Percentiles rank a stretch among this genome's conserved stretches.
phyloP scores from a whole-genome alignment of 2,329 filamentous ascomycete genomes.

The Thielaviopsis ethacetica region DNA sequence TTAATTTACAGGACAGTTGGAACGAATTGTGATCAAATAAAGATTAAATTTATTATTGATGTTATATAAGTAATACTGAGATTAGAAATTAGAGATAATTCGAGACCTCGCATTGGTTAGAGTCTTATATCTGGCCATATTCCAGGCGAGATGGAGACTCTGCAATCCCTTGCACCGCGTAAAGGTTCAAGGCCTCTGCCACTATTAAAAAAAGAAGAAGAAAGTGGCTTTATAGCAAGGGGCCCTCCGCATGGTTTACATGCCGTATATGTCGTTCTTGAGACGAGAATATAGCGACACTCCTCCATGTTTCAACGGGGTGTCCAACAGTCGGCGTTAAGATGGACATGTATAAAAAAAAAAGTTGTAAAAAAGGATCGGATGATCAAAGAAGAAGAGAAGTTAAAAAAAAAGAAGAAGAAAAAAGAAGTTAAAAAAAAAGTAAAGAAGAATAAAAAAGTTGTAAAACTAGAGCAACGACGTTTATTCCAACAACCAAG shows the following conservation, averaged over 20 bases:
- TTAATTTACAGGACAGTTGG: too few species aligned
- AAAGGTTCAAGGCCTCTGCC: constrained; percentile 15
- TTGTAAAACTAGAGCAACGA: constrained; percentile 1
- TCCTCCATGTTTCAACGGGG: constrained; percentile 15
- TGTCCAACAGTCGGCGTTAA: constrained; percentile 22
- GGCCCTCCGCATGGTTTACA: constrained; percentile 14
- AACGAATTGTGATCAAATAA: constrained; percentile 2
- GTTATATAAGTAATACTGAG: too few species aligned
- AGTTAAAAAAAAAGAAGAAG: background rate
- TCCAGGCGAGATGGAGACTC: background rate
- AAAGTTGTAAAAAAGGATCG: constrained; percentile 3
- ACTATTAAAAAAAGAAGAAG: background rate
- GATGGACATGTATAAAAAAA: constrained; percentile 17
- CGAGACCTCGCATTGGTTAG: constrained; percentile 9
- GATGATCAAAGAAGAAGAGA: constrained; percentile 2
- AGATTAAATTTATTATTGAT: background rate
- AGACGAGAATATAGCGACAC: background rate
- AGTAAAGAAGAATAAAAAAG: background rate
- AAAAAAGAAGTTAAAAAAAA: constrained; percentile 1
- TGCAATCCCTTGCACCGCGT: constrained; percentile 15
- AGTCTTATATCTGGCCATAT: background rate
- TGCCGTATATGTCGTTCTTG: constrained; percentile 3
- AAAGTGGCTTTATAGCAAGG: constrained; percentile 10
- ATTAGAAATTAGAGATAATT: background rate
- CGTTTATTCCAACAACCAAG: background rate